Percentiles rank a stretch among this genome's conserved stretches.
These are phyloP conservation scores for Zhuliangozyma parablackwelliae DNA, from an alignment of 1,139 yeast genomes.

Conservation along the genomic window DNA sequence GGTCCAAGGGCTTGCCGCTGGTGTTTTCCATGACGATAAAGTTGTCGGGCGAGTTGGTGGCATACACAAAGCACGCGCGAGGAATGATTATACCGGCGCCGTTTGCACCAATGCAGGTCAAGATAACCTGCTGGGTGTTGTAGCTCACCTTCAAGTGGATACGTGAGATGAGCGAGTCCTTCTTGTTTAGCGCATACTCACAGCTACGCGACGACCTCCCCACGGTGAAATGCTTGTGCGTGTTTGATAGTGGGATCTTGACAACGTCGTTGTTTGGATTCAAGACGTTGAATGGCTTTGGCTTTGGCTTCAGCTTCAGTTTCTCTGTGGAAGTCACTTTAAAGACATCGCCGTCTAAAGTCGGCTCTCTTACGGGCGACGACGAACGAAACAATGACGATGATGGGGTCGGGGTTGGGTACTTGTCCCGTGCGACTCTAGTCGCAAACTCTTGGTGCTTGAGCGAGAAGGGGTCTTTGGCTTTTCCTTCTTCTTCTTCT, in stretches of 20 bases:
- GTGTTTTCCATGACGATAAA: constrained; percentile 32
- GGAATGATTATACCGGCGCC: constrained; percentile 66
- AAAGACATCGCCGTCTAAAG: neutral
- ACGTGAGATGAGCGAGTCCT: constrained; percentile 63
- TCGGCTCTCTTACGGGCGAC: constrained; percentile 25
- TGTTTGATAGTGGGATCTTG: constrained; percentile 29
- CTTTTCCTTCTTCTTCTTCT: constrained; percentile 12
- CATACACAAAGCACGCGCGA: constrained; percentile 32
- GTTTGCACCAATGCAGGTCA: constrained; percentile 67
- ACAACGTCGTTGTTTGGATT: constrained; percentile 36
- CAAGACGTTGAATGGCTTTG: constrained; percentile 32
- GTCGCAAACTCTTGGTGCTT: constrained; percentile 5
- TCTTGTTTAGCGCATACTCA: constrained; percentile 51
- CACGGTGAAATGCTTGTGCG: constrained; percentile 27
- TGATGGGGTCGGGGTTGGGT: constrained; percentile 57
- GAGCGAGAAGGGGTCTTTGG: constrained; percentile 19
- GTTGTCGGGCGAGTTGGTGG: constrained; percentile 22
- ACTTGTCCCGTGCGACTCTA: constrained; percentile 20
- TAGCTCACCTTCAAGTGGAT: constrained; percentile 46
- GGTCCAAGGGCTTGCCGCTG: constrained; percentile 16
- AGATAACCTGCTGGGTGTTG: constrained; percentile 21
- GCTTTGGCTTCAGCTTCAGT: constrained; percentile 1
- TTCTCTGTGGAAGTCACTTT: neutral
- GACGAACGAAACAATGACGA: constrained; percentile 48
- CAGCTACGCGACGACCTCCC: constrained; percentile 68